Base-by-base conservation (phyloP, 108 stramenopile species). In the Conticribra guillardii region DNA sequence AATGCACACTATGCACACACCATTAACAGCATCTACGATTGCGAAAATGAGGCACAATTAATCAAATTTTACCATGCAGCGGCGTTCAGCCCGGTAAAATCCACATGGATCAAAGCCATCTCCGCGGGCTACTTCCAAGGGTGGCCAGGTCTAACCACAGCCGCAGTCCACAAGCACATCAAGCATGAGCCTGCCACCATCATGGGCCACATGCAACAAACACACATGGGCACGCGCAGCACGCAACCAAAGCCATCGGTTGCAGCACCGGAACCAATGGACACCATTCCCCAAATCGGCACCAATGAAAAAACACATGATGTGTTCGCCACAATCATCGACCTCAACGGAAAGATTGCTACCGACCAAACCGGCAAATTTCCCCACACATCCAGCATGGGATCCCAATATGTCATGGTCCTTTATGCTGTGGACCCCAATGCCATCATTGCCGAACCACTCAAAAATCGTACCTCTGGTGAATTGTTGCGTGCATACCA, bases 291-390 rank as follows among this genome's bases (percentile, higher is more conserved):
- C 63, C 32, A 18, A 8, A n/a, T n/a, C n/a, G n/a, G n/a, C n/a
- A n/a, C n/a, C n/a, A n/a, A n/a, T n/a, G n/a, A n/a, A n/a, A n/a
- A n/a, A n/a, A n/a, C n/a, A n/a, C n/a, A n/a, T n/a, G n/a, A n/a
- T n/a, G n/a, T n/a, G n/a, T n/a, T n/a, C n/a, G n/a, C n/a, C n/a
- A n/a, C n/a, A n/a, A n/a, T n/a, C n/a, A n/a, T n/a, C n/a, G n/a
- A n/a, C n/a, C n/a, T n/a, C n/a, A n/a, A n/a, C n/a, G n/a, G n/a
- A n/a, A n/a, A n/a, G n/a, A n/a, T n/a, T n/a, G n/a, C n/a, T n/a
- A n/a, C n/a, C 37, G 64, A 82, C 44, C 73, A 67, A 45, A 76
- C 82, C 2, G 85, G 85, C n/a, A 18, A 19, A 24, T 79, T 82
- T 29, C 64, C 60, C 3, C 18, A 60, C 22, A 67, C 67, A 0